phyloP scores from a whole-genome alignment of 2,329 filamentous ascomycete genomes.

The Pezicula rhizophila region DNA sequence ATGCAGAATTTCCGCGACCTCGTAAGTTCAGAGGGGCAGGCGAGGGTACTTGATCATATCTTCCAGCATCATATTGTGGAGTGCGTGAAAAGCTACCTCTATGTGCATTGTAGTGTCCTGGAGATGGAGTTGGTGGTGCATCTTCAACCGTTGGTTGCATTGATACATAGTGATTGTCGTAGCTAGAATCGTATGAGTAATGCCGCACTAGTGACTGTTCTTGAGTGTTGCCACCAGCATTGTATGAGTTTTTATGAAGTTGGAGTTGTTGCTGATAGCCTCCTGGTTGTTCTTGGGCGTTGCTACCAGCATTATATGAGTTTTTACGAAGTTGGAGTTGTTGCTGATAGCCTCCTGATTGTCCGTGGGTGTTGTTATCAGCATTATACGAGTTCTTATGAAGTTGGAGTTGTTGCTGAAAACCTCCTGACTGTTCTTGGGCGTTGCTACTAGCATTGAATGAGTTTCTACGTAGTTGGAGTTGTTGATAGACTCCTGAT shows the following conservation, averaged over 20 bases:
- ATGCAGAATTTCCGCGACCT: conserved; percentile 19
- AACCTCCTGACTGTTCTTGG: conserved; percentile 18
- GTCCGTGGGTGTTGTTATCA: conserved; percentile 17
- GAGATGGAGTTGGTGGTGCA: conserved; percentile 26
- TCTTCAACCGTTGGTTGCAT: conserved; percentile 43
- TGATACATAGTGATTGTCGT: conserved; percentile 32
- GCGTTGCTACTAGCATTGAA: conserved; percentile 5
- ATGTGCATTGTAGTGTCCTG: conserved; percentile 10
- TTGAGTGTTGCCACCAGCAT: conserved; percentile 11
- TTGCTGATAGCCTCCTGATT: conserved; percentile 8
- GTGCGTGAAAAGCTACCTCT: conserved; percentile 14
- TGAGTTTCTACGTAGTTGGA: not conserved
- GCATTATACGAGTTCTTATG: not conserved
- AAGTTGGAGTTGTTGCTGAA: no score
- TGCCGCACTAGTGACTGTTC: conserved; percentile 26
- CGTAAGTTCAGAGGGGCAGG: conserved; percentile 25
- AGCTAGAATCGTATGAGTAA: conserved; percentile 28
- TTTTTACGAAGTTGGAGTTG: not conserved
- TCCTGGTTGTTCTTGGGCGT: conserved; percentile 19
- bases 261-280: no score
- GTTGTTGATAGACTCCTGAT: not conserved
- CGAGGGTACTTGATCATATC: conserved; percentile 23
- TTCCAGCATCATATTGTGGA: conserved; percentile 14
- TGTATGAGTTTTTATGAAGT: not conserved
- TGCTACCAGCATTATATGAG: conserved; percentile 3